Evolutionary conservation across 768 basidiomycete species (phyloP), one percentile per base, ranked within the genome.

Genomic region (Lactifluus hygrophoroides): DNA sequence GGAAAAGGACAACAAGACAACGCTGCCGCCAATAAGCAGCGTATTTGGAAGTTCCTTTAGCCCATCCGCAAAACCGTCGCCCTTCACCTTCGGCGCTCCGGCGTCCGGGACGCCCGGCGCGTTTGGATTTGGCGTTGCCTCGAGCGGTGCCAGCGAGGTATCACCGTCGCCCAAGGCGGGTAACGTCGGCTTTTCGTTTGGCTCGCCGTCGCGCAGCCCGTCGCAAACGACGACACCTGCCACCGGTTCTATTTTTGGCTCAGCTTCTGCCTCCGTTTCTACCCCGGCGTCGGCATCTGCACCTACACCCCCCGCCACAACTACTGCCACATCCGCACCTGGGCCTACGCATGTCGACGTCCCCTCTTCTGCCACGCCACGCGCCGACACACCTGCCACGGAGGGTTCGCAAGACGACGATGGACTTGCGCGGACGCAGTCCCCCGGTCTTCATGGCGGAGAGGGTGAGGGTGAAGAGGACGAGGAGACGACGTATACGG

Each of bases 391-490:
- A 4, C 65, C 67, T 11, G 61, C 61, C 35, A 66, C 56, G 16
- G 68, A 65, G 46, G 68, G 67, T 32, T 67, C 66, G 23, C 63
- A 64, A 38, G 67, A 62, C 8, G 66, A 49, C 58, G 65, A 51
- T 6, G 53, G 54, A 62, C 59, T 43, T 61, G 60, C 58, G 56
- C 66, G 57, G 42, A 62, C 66, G 50, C 56, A 64, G 37, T 54
- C 62, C 28, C 45, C 59, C 5, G 65, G 64, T 5, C 43, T 62
- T 34, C 81, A 85, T 61, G 87, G 88, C 62, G 75, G 74, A 53
- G 87, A 88, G 59, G 88, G 90, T 11, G 84, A 84, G 65, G 90
- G 90, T 28, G 90, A 92, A 71, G 86, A 92, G 67, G 77, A 85
- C 40, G 90, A 92, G 66, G 82, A 82, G 58, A 90, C 86, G 3